Evolutionary conservation across 352 stramenopile genomes (phyloP).

Genomic region (Globisporangium camurandrum): DNA sequence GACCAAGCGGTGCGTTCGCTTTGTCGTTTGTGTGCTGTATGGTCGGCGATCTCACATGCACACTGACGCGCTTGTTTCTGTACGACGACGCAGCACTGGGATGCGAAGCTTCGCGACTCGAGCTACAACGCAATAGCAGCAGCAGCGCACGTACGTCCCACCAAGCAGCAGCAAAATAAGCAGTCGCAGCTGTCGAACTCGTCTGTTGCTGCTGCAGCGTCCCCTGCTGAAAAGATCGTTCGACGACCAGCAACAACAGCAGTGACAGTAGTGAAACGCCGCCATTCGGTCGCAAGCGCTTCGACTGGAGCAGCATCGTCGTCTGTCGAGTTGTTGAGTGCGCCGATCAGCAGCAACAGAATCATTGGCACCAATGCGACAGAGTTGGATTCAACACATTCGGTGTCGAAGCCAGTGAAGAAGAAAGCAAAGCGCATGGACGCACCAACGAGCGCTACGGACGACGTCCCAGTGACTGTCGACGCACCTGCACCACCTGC

Average conservation of each 20-base stretch:
- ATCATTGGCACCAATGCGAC: neutral
- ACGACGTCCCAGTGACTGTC: neutral
- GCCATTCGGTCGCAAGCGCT: neutral
- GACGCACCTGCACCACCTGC: too few relatives aligned
- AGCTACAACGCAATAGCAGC: neutral
- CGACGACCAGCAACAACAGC: neutral
- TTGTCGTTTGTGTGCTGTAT: too few relatives aligned
- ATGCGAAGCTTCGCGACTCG: conserved; percentile 6
- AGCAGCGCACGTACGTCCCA: neutral
- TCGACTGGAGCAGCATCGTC: neutral
- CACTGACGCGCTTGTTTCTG: neutral
- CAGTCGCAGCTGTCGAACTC: neutral
- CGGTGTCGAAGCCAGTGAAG: too few relatives aligned
- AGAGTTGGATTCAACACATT: too few relatives aligned
- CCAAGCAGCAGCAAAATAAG: neutral
- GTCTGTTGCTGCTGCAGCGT: neutral
- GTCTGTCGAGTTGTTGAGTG: neutral
- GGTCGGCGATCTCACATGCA: conserved; percentile 4
- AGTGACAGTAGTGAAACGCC: neutral
- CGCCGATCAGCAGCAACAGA: neutral
- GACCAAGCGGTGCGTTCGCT: conserved; percentile 22
- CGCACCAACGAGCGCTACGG: neutral
- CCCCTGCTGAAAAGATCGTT: conserved; percentile 6
- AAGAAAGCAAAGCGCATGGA: neutral
- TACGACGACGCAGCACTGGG: conserved; percentile 7